Evolutionary conservation across 179 eudicot species (phyloP), one percentile per base, ranked within the genome.

Genomic region (Gypsophila paniculata): DNA sequence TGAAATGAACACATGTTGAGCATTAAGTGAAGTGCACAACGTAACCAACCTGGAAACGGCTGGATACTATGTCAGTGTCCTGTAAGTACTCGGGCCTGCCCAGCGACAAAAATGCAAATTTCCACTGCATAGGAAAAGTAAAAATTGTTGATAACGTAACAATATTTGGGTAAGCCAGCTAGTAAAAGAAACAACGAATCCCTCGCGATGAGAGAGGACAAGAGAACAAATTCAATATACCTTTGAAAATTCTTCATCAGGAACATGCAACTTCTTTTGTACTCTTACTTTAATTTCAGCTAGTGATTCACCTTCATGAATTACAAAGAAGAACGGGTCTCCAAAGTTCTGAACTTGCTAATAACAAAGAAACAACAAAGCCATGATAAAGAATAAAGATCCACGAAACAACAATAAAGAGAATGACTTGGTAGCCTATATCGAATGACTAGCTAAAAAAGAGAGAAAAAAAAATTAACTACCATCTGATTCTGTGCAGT

Each of bases 161-260:
- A 42, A n/a, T 49, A 51, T 42, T 8, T 10, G 0, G 3, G 7
- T 23, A 17, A 32, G 22, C 17, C 61, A 72, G 53, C 34, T 19
- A 39, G 19, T 17, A 29, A 46, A 46, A 32, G 39, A 29, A 52
- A 38, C 14, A 38, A 13, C 18, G 4, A n/a, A 17, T 15, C 44
- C 61, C 57, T 39, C 10, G 44, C 26, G 6, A 29, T 29, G 46
- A 36, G n/a, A 9, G 13, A 46, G 63, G 7, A 34, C 6, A 25
- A 15, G 34, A 48, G 4, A 19, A 46, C 4, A n/a, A 14, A 44
- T 29, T 29, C 52, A 44, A 52, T 15, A 14, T 85, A 89, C 97
- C 93, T 89, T 88, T 32, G 87, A 75, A 59, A 91, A 91, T 75
- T 91, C 97, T 72, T 91, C 96, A 77, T 91, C 97, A 25, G 88